These are phyloP conservation scores for Jasminum sambac DNA, from an alignment of 257 asterid genomes.

Conservation along the genomic window DNA sequence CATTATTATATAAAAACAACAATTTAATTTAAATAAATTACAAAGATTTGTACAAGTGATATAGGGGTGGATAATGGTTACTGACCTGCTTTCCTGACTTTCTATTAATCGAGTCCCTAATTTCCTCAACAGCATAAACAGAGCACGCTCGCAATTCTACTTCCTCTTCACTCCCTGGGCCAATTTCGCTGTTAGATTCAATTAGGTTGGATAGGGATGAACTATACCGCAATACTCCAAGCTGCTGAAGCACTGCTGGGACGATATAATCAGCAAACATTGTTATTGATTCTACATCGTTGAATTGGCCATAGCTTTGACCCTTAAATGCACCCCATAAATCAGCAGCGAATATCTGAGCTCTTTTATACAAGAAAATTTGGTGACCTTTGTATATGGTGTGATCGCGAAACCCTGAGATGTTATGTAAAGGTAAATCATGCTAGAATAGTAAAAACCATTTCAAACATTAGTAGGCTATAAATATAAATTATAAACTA, in stretches of 20 bases:
- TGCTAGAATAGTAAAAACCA: neutral
- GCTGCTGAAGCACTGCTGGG: constrained; percentile 91
- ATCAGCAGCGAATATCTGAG: constrained; percentile 97
- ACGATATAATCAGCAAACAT: constrained; percentile 97
- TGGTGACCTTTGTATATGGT: constrained; percentile 94
- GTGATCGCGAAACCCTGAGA: constrained; percentile 92
- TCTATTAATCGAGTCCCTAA: constrained; percentile 58
- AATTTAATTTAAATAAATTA: neutral
- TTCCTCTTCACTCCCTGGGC: constrained; percentile 94
- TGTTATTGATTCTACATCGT: constrained; percentile 69
- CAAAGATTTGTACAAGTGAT: too few relatives aligned
- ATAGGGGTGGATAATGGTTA: neutral
- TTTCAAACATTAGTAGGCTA: neutral
- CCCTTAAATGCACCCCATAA: constrained; percentile 99
- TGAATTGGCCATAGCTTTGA: constrained; percentile 78
- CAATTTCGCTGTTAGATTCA: constrained; percentile 55
- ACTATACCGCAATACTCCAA: constrained; percentile 80
- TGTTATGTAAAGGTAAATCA: constrained; percentile 7
- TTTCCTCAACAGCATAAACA: constrained; percentile 86
- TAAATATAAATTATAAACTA: neutral
- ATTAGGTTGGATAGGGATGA: constrained; percentile 47
- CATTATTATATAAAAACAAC: neutral
- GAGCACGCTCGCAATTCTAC: constrained; percentile 95
- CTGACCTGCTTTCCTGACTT: constrained; percentile 79
- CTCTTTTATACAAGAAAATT: constrained; percentile 92